Base-by-base conservation (phyloP, 306 rosid species). In the Nissolia schottii region DNA sequence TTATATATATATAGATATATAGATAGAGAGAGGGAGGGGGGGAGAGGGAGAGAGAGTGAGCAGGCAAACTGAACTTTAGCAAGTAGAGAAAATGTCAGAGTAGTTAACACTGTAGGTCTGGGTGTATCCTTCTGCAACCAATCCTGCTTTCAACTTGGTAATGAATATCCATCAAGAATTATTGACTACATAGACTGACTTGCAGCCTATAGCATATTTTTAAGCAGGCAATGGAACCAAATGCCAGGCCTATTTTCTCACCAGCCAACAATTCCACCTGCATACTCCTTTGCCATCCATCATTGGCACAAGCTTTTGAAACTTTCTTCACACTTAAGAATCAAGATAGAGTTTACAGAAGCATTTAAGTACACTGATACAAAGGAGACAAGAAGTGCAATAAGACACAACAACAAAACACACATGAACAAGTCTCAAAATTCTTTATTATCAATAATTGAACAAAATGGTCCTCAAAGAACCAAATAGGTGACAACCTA, bases 331-430 rank as follows among this genome's bases (percentile, higher is more conserved):
- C 59, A 40, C 59, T 20, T 41, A 34, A 37, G 10, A 56, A 54
- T 70, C 40, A 64, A 54, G 65, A 65, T 75, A 40, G 43, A 50
- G 73, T 75, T 11, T 37, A 8, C 16, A 45, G 58, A 64, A 51
- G 31, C 45, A 53, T n/a, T 54, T 53, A 74, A 41, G 15, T 43
- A 58, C n/a, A n/a, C 46, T 43, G 28, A 67, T 31, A 23, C 41
- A 23, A 66, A 67, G 43, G 51, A 67, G 54, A 67, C 40, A 38
- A 7, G 2, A 13, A 40, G 31, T 57, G 31, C n/a, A n/a, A n/a
- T 76, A 67, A 3, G 74, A 76, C 40, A 53, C 31, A 55, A 24
- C 15, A 48, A 31, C 25, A 29, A 28, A n/a, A 23, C 59, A 67
- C 27, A 12, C 1, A 7, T 58, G 24, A 67, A 57, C 54, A 45